Evolutionary conservation across 1,284 basidiomycete genomes (phyloP), one percentile per base, ranked within the genome.

Genomic region (Ceratobasidium sp.): DNA sequence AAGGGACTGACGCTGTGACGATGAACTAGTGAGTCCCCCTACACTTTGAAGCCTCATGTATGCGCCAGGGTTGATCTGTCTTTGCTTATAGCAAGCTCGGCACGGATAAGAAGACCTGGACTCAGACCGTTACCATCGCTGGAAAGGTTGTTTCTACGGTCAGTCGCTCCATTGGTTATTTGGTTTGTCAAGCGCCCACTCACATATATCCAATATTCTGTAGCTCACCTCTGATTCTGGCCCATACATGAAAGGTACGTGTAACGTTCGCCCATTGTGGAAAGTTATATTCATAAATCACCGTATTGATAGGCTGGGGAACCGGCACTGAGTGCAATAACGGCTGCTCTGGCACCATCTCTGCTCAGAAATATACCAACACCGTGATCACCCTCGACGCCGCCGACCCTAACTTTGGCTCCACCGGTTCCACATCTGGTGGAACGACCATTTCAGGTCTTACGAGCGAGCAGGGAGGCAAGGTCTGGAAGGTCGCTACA

Each of bases 281-380:
- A n/a, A n/a, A n/a, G n/a, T n/a, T n/a, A n/a, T n/a, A n/a, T n/a
- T n/a, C n/a, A n/a, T n/a, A n/a, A n/a, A n/a, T n/a, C n/a, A n/a
- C n/a, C n/a, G n/a, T n/a, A n/a, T n/a, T n/a, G n/a, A n/a, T n/a
- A 72, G 71, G 71, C 14, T 73, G 59, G 57, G 71, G 71, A 28
- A 73, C 71, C 18, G 71, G 71, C 2, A 73, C 71, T n/a, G 71
- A 73, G 44, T 73, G 71, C 41, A 61, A 73, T 35, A 30, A 64
- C 43, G 50, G 59, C 23, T 73, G 71, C 71, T 52, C 44, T 41
- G 71, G 71, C 23, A 73, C 71, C 16, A 35, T 73, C 21, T 58
- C 71, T 50, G 43, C 71, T 38, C 71, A 73, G 71, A 73, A 58
- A 26, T 73, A 73, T 43, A 73, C 71, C 58, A 73, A 73, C 71